Conservation (phyloP, 306 rosid genomes). For the Dryas drummondii region DNA sequence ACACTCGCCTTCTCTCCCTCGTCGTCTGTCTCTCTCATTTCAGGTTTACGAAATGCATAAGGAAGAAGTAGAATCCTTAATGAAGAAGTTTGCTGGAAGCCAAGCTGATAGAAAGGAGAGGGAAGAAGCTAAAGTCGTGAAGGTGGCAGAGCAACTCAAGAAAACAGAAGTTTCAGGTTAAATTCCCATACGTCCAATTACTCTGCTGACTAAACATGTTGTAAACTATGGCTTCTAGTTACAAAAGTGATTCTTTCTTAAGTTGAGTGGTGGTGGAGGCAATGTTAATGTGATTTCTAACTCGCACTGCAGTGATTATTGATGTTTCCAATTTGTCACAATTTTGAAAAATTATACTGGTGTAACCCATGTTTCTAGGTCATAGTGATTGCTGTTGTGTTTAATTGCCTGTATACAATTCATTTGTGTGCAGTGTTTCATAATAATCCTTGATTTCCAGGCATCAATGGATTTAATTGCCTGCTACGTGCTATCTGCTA, state of each 20-base stretch:
- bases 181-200: not conserved
- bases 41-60: no score
- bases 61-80: conserved; percentile 73
- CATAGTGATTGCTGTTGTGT: not conserved
- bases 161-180: conserved; percentile 74
- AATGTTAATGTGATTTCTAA: no score
- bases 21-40: no score
- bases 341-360: not conserved
- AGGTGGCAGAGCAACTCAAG: conserved; percentile 65
- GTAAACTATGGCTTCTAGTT: not conserved
- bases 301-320: no score
- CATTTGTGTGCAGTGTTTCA: not conserved
- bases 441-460: no score
- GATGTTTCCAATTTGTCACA: not conserved
- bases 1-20: no score
- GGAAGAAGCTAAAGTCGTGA: conserved; percentile 75
- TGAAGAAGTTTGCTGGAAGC: conserved; percentile 84
- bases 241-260: no score
- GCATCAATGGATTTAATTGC: no score
- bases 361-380: not conserved
- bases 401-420: not conserved
- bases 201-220: not conserved
- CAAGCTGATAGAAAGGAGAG: conserved; percentile 79
- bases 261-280: no score
- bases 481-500: no score